Conservation (phyloP, 768 basidiomycete genomes). For the Nidularia sp. region DNA sequence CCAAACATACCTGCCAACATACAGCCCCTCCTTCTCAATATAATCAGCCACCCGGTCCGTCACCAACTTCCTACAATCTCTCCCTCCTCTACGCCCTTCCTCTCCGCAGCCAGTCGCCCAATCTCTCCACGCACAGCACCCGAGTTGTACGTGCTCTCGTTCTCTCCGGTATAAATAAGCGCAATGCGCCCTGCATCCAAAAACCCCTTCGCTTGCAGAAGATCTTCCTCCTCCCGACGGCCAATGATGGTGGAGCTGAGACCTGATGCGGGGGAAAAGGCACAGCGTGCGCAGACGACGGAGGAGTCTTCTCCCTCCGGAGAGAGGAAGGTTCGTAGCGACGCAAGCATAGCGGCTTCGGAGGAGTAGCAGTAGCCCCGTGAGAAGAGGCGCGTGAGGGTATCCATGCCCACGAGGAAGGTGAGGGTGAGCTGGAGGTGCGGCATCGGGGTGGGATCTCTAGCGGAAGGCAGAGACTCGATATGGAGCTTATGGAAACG, state of each 20-base stretch:
- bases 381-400: conserved; percentile 74
- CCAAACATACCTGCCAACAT: too few species aligned
- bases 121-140: conserved; percentile 57
- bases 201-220: conserved; percentile 42
- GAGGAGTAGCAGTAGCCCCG: conserved; percentile 67
- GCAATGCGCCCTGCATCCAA: conserved; percentile 45
- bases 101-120: conserved; percentile 9
- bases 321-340: conserved; percentile 58
- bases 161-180: conserved; percentile 58
- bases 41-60: conserved; percentile 44
- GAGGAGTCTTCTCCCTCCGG: conserved; percentile 30
- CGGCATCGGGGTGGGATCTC: conserved; percentile 1
- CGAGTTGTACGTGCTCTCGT: conserved; percentile 61
- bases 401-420: conserved; percentile 83
- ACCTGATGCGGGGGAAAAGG: not conserved
- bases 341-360: conserved; percentile 46
- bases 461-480: conserved; percentile 9
- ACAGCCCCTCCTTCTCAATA: conserved; percentile 44
- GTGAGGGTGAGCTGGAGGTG: conserved; percentile 38
- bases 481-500: conserved; percentile 41
- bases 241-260: not conserved
- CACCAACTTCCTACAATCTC: conserved; percentile 45
- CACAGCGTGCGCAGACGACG: conserved; percentile 46
- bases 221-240: conserved; percentile 6
- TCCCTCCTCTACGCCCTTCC: conserved; percentile 13